phyloP scores from a whole-genome alignment of 2,329 filamentous ascomycete species.

The Aspergillus novoparasiticus region DNA sequence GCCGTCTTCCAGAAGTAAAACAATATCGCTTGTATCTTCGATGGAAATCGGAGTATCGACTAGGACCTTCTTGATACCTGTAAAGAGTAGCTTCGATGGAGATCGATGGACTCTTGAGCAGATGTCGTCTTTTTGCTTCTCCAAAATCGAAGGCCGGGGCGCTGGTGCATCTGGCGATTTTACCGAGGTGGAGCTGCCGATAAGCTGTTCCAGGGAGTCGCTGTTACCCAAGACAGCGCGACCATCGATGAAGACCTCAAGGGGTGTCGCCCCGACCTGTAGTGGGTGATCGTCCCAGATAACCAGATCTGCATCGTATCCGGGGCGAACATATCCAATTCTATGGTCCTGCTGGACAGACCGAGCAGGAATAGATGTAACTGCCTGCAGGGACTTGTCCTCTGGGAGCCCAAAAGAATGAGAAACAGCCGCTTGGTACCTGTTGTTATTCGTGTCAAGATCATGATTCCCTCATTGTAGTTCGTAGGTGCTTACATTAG shows the following conservation, averaged over 20 bases:
- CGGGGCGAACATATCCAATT: constrained; percentile 63
- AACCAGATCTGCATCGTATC: constrained; percentile 64
- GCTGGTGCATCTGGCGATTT: background rate
- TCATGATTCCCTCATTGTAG: background rate
- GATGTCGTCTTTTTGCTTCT: background rate
- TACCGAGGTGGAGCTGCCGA: background rate
- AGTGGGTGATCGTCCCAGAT: constrained; percentile 67
- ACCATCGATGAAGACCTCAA: constrained; percentile 67
- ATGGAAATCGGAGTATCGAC: background rate
- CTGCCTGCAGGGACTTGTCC: constrained; percentile 60
- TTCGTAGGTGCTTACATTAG: constrained; percentile 24
- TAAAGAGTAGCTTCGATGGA: background rate
- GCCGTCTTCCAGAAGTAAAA: background rate
- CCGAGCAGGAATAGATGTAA: constrained; percentile 62
- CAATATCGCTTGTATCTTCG: background rate
- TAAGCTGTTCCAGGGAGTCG: background rate
- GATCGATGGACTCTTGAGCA: background rate
- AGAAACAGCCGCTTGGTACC: constrained; percentile 42
- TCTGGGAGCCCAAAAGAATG: constrained; percentile 63
- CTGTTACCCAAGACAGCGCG: background rate
- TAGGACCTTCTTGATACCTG: background rate
- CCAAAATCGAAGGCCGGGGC: background rate
- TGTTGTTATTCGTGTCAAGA: constrained; percentile 44
- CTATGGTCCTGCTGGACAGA: constrained; percentile 60
- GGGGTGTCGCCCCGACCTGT: constrained; percentile 60